These are phyloP conservation scores for Neurospora sp. DNA, from an alignment of 495 filamentous ascomycete genomes.

Conservation along the genomic window DNA sequence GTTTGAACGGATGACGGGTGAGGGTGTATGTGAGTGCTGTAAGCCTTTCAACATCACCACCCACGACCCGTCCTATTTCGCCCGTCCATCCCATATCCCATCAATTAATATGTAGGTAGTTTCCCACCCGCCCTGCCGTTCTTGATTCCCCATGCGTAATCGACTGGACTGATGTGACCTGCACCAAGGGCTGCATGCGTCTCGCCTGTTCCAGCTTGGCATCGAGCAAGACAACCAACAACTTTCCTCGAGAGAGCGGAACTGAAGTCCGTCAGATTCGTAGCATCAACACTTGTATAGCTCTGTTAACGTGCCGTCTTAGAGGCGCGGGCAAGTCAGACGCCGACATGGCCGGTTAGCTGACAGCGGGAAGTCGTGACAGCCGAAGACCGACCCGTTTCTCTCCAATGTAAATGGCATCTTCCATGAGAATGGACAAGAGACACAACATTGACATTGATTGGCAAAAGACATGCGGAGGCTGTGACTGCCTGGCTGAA, in stretches of 20 bases:
- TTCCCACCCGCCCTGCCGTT: neutral
- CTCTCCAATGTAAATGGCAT: constrained; percentile 20
- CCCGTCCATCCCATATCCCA: neutral
- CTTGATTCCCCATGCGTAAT: neutral
- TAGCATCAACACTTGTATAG: neutral
- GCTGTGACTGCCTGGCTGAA: neutral
- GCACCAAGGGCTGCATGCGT: neutral
- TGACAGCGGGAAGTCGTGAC: constrained; percentile 2
- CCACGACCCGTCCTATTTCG: neutral
- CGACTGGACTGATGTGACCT: neutral
- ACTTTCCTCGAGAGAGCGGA: neutral
- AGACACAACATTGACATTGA: neutral
- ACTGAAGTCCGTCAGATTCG: neutral
- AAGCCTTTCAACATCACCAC: neutral
- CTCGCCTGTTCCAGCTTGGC: neutral
- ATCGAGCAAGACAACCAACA: neutral
- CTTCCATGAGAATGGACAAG: constrained; percentile 5
- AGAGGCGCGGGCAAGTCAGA: neutral
- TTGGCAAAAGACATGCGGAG: neutral
- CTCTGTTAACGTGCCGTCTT: neutral
- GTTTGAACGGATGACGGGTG: neutral
- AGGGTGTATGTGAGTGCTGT: neutral
- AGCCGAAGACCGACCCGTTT: constrained; percentile 12
- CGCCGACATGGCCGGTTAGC: neutral
- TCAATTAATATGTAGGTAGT: neutral